Base-by-base conservation (phyloP, 495 filamentous ascomycete species). In the Trichoderma virens region DNA sequence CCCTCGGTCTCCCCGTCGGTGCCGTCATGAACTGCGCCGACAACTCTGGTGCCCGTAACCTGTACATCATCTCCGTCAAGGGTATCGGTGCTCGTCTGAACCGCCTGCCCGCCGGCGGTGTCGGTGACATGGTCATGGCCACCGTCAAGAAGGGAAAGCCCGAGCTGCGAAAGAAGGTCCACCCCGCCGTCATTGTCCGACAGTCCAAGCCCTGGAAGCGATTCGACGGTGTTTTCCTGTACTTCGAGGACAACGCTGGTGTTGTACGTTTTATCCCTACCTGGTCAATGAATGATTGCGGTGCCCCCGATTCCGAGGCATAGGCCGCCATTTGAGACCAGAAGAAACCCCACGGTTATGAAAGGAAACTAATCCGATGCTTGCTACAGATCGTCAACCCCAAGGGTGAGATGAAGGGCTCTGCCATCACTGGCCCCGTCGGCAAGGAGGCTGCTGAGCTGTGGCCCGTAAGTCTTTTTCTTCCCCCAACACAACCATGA, bases 351-450 rank as follows among this genome's bases (percentile, higher is more conserved):
- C 43, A 20, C 18, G 18, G 20, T 9, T 20, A 8, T 20, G 43
- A 47, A n/a, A 47, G 18, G 43, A 20, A 25, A 65, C 66, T 70
- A 59, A 70, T 64, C 18, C 30, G 16, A 63, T 30, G 18, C 64
- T 60, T 30, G 18, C 64, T 60, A 54, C 74, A 96, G 92, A 99
- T 98, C 75, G 95, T 99, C 85, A 99, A 99, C 85, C 91, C 92
- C 80, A 99, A 99, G 88, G 94, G 94, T 82, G 94, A 99, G 84
- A 99, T 99, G 94, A 99, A 99, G 87, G 94, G 94, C 75, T 96
- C 91, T 67, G 94, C 94, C 78, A 98, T 99, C 76, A 99, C 94
- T 70, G 94, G 94, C 65, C 95, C 95, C 64, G 95, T 99, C 76
- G 94, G 95, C 77, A 99, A 98, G 88, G 94, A 98, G 81, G 95